Conservation (phyloP, 495 filamentous ascomycete genomes). For the Aspergillus nanangensis region DNA sequence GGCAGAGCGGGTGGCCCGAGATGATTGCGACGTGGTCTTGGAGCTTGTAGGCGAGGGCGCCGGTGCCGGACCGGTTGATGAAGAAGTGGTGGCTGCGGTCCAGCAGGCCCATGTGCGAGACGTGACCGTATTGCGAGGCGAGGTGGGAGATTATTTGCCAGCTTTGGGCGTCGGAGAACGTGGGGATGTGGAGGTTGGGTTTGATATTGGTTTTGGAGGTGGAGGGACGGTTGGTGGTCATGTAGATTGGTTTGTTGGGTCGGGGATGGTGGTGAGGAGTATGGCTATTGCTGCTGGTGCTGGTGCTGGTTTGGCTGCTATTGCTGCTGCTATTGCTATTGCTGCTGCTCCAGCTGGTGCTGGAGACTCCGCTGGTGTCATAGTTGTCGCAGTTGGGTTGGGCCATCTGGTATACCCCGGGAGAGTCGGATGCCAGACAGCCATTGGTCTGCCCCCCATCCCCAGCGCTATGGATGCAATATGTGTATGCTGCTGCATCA, state of each 20-base stretch:
- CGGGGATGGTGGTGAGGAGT: neutral
- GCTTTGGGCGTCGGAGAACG: neutral
- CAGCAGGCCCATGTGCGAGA: conserved; percentile 43
- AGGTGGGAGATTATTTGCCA: conserved; percentile 12
- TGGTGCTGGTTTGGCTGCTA: conserved; percentile 1
- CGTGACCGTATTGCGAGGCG: conserved; percentile 27
- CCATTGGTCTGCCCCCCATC: too few species aligned
- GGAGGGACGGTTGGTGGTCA: neutral
- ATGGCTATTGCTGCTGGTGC: too few species aligned
- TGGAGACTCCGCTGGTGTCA: too few species aligned
- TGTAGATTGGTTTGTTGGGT: neutral
- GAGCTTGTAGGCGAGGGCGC: conserved; percentile 35
- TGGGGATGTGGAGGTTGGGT: neutral
- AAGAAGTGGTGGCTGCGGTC: conserved; percentile 41
- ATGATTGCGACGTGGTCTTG: conserved; percentile 33
- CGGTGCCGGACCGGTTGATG: conserved; percentile 29
- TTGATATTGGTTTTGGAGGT: neutral
- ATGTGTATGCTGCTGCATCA: too few species aligned
- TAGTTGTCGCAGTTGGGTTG: too few species aligned
- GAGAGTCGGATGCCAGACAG: too few species aligned
- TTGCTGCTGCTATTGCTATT: neutral
- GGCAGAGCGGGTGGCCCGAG: conserved; percentile 37
- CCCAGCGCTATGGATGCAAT: too few species aligned
- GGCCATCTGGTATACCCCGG: too few species aligned
- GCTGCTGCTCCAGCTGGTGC: neutral